phyloP scores from a whole-genome alignment of 2,329 filamentous ascomycete genomes.

The Diaporthe vexans region DNA sequence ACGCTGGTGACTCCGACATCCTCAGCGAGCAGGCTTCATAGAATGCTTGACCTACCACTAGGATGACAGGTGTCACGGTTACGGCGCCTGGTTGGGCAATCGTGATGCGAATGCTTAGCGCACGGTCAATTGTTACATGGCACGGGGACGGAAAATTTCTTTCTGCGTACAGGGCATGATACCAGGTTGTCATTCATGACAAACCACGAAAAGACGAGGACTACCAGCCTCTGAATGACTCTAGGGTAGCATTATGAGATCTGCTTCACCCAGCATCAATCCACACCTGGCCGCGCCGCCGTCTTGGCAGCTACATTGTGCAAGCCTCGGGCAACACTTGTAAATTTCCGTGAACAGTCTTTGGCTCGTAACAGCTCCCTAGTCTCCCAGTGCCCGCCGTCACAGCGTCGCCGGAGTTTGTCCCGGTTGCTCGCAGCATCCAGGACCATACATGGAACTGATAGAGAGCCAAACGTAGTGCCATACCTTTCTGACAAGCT shows the following conservation, averaged over 20 bases:
- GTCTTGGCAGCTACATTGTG: neutral
- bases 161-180: slow-evolving; percentile 36
- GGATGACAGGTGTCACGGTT: slow-evolving; percentile 32
- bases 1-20: slow-evolving; percentile 99
- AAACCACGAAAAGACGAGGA: slow-evolving; percentile 31
- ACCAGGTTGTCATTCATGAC: slow-evolving; percentile 39
- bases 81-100: slow-evolving; percentile 41
- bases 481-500: neutral
- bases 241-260: slow-evolving; percentile 39
- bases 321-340: neutral
- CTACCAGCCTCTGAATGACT: slow-evolving; percentile 30
- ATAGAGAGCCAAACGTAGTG: neutral
- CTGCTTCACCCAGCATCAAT: slow-evolving; percentile 40
- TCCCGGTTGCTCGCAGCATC: neutral
- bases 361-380: too few species aligned
- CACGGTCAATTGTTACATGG: slow-evolving; percentile 33
- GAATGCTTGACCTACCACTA: slow-evolving; percentile 54
- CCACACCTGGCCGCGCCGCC: slow-evolving; percentile 38
- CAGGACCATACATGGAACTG: neutral
- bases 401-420: neutral
- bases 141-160: slow-evolving; percentile 37
- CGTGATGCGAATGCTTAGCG: slow-evolving; percentile 24
- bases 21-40: slow-evolving; percentile 82
- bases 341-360: neutral
- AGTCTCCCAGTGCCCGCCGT: neutral